Conservation (phyloP, 2,329 filamentous ascomycete genomes). For the Aspergillus sergii region DNA sequence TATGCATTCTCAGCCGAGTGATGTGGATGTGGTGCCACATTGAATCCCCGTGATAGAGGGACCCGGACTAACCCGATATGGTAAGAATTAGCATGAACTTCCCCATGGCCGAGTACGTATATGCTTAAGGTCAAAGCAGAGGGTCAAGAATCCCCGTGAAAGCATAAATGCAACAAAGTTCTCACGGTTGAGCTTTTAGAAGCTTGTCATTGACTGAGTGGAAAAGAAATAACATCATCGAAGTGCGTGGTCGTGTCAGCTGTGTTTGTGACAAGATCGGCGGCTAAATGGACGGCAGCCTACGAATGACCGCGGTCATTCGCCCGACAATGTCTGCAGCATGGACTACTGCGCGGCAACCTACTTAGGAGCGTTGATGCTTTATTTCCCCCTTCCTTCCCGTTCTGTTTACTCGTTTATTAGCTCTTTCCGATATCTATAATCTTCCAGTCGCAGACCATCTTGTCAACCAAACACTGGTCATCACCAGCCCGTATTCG, state of each 20-base stretch:
- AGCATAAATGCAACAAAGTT: background rate
- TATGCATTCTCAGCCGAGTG: background rate
- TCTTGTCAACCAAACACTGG: background rate
- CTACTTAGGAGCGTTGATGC: background rate
- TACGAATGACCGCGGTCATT: slow-evolving; percentile 14
- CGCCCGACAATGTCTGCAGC: background rate
- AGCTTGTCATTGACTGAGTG: background rate
- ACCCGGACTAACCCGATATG: background rate
- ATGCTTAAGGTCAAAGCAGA: background rate
- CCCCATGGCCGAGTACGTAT: background rate
- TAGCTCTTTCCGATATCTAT: background rate
- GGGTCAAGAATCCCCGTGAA: background rate
- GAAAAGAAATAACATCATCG: background rate
- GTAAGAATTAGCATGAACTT: background rate
- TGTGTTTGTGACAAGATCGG: background rate
- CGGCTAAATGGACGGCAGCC: background rate
- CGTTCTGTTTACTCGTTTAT: background rate
- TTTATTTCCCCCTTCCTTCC: background rate
- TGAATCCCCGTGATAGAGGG: background rate
- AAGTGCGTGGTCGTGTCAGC: background rate
- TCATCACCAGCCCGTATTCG: background rate
- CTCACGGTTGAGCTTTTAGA: background rate
- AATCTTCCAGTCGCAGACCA: background rate
- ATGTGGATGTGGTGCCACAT: background rate
- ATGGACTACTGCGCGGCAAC: background rate